Base-by-base conservation (phyloP, 208 protist species). In the Trypanosoma lewisi region DNA sequence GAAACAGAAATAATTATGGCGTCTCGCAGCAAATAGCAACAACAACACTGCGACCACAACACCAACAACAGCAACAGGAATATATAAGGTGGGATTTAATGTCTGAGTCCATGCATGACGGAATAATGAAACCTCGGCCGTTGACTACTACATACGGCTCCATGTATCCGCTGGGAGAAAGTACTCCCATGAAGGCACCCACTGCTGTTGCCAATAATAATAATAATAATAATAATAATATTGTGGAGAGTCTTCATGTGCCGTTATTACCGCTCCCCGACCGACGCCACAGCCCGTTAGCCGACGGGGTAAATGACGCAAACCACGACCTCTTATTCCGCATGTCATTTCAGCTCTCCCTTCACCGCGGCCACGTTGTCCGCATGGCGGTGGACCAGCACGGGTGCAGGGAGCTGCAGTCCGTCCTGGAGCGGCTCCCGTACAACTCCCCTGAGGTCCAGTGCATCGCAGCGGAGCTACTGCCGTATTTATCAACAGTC, bases 321-420 rank as follows among this genome's bases (percentile, higher is more conserved):
- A 6, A 51, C n/a, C 47, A 21, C 21, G 47, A 31, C 47, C 19
- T 9, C 47, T 7, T 41, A 2, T 44, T 33, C 6, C 39, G 44
- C 4, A 30, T 55, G 39, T 31, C 30, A 14, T 25, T 65, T 2
- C 48, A 72, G 25, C 45, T 59, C 12, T 8, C 37, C 2, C 30
- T 58, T 2, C 44, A 56, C 27, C 17, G 56, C 33, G 56, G 56
- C 36, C 25, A 25, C 28, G 54, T 70, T 9, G 65, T 70, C 27
- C 56, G 63, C 27, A 56, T 70, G 65, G 65, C 69, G 25, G 66
- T 67, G 28, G 82, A 87, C 61, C 85, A 92, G 39, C 67, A 85
- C 9, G 82, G 85, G 11, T 92, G 85, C 54, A 77, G 85, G 14
- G 44, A 70, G 53, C 63, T 92, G 67, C 85, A 92, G 62, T 72